Conservation (phyloP, 2,329 filamentous ascomycete genomes). For the Esteya vermicola region DNA sequence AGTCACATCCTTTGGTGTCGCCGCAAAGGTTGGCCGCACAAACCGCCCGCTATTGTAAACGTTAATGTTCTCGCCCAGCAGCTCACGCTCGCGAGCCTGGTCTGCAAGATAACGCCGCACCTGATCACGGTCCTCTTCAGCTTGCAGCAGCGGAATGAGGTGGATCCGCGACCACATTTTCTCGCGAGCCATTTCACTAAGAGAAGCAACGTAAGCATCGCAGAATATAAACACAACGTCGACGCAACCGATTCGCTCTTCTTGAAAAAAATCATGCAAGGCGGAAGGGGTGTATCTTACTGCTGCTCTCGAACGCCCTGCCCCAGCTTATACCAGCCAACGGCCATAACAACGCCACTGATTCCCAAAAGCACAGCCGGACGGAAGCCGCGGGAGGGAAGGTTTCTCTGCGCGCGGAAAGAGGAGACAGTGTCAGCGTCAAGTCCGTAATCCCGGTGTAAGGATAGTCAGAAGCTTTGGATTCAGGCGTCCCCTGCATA, state of each 20-base stretch:
- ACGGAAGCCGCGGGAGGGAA: conserved; percentile 81
- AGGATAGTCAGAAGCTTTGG: background rate
- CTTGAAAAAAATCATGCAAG: background rate
- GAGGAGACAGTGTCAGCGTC: background rate
- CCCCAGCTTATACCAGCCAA: conserved; percentile 79
- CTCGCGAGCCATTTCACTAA: conserved; percentile 82
- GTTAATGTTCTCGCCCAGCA: conserved; percentile 70
- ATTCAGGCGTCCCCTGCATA: conserved; percentile 7
- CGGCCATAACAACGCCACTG: conserved; percentile 67
- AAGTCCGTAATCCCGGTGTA: background rate
- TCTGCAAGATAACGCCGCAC: conserved; percentile 78
- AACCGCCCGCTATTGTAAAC: conserved; percentile 81
- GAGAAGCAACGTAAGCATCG: background rate
- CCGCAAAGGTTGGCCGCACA: conserved; percentile 65
- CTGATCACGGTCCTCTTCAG: conserved; percentile 91
- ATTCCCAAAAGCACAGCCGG: conserved; percentile 66
- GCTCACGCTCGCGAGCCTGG: conserved; percentile 76
- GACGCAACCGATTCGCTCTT: background rate
- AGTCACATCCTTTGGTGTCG: conserved; percentile 36
- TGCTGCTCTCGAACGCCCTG: conserved; percentile 80
- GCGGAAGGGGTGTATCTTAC: conserved; percentile 35
- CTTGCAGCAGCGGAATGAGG: conserved; percentile 83
- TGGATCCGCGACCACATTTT: conserved; percentile 98
- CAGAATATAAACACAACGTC: background rate
- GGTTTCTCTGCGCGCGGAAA: conserved; percentile 71